Base-by-base conservation (phyloP, 2,329 filamentous ascomycete species). In the Alternaria longipes region DNA sequence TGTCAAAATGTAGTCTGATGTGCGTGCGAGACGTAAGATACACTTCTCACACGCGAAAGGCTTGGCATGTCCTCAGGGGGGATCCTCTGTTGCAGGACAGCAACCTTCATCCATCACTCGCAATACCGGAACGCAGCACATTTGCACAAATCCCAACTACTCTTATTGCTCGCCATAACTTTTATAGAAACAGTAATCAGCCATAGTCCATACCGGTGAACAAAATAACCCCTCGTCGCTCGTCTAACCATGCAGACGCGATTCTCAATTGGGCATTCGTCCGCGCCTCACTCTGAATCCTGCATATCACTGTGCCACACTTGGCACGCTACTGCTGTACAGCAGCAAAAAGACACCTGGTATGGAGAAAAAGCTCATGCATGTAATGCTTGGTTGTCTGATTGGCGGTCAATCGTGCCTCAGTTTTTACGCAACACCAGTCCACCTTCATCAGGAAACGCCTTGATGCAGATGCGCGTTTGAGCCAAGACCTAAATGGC, bases 401-500 rank as follows among this genome's bases (percentile, higher is more conserved):
- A 45, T 22, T 28, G 38, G 26, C n/a, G 30, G 32, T 26, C 30
- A 28, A 22, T 11, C 52, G 32, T 36, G 53, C 42, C 42, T 55
- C 2, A n/a, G 53, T 22, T 34, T 38, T 14, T 24, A 42, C 30
- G 42, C 41, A 36, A 30, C 16, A 16, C 16, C 22, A 46, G 22
- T 28, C 34, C 36, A 14, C 16, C 32, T 41, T 38, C 26, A 14
- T 45, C 51, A 36, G 34, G 30, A 34, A 47, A 28, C 45, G 36
- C 52, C 46, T 22, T 34, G 32, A 40, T 51, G 38, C 40, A 41
- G 16, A 12, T 46, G 30, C 34, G 34, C 24, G 47, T 60, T 57
- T 57, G 40, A 60, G 46, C 54, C 54, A 60, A 41, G 47, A 52
- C 12, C 1, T 24, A 4, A 4, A 52, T n/a, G 46, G n/a, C 41